Evolutionary conservation across 2,329 filamentous ascomycete genomes (phyloP).

Genomic region (Microascus cirrosus): DNA sequence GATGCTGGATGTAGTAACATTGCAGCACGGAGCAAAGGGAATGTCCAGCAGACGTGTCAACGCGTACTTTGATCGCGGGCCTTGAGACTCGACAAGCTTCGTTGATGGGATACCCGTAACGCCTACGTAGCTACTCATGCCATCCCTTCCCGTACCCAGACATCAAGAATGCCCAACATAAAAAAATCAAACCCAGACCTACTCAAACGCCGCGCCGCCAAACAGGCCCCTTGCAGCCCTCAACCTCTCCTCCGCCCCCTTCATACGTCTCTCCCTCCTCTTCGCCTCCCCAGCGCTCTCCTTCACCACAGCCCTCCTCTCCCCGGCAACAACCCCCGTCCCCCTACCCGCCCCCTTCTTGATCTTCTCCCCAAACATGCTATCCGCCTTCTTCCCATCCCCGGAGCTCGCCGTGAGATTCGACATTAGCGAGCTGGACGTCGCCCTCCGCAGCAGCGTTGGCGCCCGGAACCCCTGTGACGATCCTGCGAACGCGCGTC

Average conservation of each 20-base stretch:
- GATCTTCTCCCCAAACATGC: slow-evolving; percentile 38
- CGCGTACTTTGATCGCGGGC: too few species aligned
- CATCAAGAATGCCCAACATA: not conserved
- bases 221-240: slow-evolving; percentile 48
- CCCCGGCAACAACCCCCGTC: slow-evolving; percentile 44
- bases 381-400: slow-evolving; percentile 5
- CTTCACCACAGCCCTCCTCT: slow-evolving; percentile 44
- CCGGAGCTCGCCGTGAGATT: slow-evolving; percentile 11
- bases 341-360: slow-evolving; percentile 49
- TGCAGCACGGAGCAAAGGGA: too few species aligned
- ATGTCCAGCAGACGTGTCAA: too few species aligned
- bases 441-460: slow-evolving; percentile 60
- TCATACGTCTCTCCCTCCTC: slow-evolving; percentile 45
- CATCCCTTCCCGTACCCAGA: not conserved
- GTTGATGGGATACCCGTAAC: not conserved
- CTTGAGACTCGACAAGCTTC: too few species aligned
- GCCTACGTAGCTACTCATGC: not conserved
- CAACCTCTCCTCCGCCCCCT: slow-evolving; percentile 44
- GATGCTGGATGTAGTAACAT: too few species aligned
- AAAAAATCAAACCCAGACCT: not conserved
- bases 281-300: not conserved
- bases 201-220: slow-evolving; percentile 44
- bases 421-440: slow-evolving; percentile 48
- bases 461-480: slow-evolving; percentile 39
- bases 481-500: slow-evolving; percentile 33